phyloP scores from a whole-genome alignment of 2,329 filamentous ascomycete species.

The Cryphonectria nitschkei region DNA sequence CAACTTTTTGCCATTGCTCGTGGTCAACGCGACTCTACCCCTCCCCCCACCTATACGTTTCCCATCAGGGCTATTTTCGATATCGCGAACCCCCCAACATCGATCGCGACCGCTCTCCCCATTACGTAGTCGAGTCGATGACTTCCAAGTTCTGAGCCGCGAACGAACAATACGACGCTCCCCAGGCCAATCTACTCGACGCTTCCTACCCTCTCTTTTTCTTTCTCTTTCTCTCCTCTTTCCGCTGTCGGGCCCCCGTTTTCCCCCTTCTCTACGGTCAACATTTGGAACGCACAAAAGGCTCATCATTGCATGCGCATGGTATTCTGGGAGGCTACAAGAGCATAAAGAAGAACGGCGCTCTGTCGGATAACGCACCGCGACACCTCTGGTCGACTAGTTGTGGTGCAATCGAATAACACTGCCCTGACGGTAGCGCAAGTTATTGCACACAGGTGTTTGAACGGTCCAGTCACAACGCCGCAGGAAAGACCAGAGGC shows the following conservation, averaged over 20 bases:
- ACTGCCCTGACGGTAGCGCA: background rate
- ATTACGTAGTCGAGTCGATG: background rate
- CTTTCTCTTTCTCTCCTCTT: background rate
- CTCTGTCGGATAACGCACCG: background rate
- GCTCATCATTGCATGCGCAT: background rate
- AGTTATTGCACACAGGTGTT: background rate
- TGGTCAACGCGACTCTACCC: background rate
- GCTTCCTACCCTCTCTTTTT: background rate
- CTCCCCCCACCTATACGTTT: background rate
- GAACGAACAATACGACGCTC: background rate
- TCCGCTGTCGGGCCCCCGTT: background rate
- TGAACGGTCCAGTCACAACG: background rate
- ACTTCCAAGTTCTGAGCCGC: background rate
- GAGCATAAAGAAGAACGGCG: background rate
- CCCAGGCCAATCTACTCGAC: background rate
- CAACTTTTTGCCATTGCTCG: background rate
- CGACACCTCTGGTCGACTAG: background rate
- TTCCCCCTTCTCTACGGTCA: background rate
- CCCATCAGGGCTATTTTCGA: background rate
- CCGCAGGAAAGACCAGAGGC: conserved; percentile 2
- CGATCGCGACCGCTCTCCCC: background rate
- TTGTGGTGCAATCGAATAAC: background rate
- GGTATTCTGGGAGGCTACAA: background rate
- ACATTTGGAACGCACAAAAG: background rate
- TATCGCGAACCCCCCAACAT: background rate